Base-by-base conservation (phyloP, 1,284 basidiomycete species). In the Cutaneotrichosporon cyanovorans region DNA sequence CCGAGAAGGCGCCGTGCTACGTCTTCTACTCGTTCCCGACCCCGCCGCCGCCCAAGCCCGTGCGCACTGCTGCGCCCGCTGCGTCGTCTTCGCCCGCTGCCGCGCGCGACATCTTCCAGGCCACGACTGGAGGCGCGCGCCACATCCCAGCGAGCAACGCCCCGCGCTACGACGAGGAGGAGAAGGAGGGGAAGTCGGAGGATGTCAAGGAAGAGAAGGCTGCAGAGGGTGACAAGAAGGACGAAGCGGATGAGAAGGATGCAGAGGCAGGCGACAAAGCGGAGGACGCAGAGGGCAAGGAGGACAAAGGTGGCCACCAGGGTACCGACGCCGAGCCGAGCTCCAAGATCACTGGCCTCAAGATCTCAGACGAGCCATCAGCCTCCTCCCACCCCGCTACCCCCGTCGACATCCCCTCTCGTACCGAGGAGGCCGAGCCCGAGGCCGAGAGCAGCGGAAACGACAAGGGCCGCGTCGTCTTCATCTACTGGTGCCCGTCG, bases 401-500 rank as follows among this genome's bases (percentile, higher is more conserved):
- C 14, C 47, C 40, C 14, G 18, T 36, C 7, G 39, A 28, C 30
- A 44, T 47, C 33, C 32, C 32, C 6, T 5, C 32, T n/a, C 35
- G 37, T 43, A n/a, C 55, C 44, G 21, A 46, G 34, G 65, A 66
- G 50, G 67, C 65, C 22, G 45, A 62, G 37, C 61, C 71, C n/a
- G 82, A 85, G 32, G 89, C 88, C 68, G 84, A n/a, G n/a, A n/a
- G n/a, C 25, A 8, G 9, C 16, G 39, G 40, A 44, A n/a, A 53
- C 43, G 21, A 47, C 37, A 66, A 68, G 50, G 67, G 67, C 22
- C 47, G 63, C 38, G 63, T 72, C n/a, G 82, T 86, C 33, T 89
- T 88, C 68, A 84, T 92, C 50, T 93, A 93, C 71, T 84, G 84
- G 30, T 92, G 89, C 66, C 89, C 89, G 0, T 77, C 81, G 2